Evolutionary conservation across 148 eudicot species (phyloP).

Genomic region (Rhododendron kiyosumense): DNA sequence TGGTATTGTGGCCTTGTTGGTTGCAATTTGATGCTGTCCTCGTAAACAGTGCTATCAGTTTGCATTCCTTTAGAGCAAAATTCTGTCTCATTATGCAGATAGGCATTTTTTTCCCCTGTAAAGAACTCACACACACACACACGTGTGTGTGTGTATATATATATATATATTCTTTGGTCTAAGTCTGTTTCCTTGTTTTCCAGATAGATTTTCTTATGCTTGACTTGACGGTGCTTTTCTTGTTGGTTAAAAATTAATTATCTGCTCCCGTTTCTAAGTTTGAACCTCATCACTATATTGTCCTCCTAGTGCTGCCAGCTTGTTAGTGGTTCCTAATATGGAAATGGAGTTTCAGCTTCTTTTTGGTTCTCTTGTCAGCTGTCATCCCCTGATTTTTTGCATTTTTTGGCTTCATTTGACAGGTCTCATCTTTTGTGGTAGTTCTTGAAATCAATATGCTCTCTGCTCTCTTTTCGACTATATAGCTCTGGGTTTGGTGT

Average conservation of each 20-base stretch:
- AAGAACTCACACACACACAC: too few relatives aligned
- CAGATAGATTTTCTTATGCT: background rate
- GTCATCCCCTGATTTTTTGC: background rate
- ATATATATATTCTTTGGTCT: background rate
- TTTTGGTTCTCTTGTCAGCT: background rate
- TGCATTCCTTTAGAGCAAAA: background rate
- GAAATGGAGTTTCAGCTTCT: background rate
- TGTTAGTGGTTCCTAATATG: background rate
- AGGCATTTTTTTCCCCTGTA: background rate
- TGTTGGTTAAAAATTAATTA: background rate
- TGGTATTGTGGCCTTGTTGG: background rate
- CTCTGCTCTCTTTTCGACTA: conserved; percentile 3
- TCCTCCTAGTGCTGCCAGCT: background rate
- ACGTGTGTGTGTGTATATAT: too few relatives aligned
- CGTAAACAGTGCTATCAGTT: background rate
- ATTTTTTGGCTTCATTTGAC: background rate
- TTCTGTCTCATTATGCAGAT: background rate
- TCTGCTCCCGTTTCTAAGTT: background rate
- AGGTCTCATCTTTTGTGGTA: background rate
- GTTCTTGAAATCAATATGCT: background rate
- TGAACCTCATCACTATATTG: background rate
- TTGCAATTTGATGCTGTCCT: background rate
- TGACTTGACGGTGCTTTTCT: background rate
- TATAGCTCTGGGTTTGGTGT: conserved; percentile 3
- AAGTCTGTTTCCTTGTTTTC: background rate